phyloP scores from a whole-genome alignment of 208 protist genomes.

The Lotmaria passim region DNA sequence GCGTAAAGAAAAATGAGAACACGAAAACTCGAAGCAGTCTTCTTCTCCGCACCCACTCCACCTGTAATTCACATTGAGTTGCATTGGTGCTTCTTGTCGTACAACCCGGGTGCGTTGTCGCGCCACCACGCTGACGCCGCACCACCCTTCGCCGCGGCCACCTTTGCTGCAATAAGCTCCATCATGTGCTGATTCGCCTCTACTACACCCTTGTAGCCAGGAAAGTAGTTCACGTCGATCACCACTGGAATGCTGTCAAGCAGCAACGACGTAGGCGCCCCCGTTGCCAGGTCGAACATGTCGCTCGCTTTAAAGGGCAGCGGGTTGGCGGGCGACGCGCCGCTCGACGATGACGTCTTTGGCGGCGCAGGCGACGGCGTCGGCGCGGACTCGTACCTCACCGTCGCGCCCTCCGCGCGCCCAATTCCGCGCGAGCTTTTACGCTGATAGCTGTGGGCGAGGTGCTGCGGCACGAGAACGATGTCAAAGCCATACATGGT shows the following conservation, averaged over 20 bases:
- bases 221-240: conserved; percentile 91
- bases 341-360: not conserved
- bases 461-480: conserved; percentile 60
- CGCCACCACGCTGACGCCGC: not conserved
- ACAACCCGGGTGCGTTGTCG: not conserved
- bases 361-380: not conserved
- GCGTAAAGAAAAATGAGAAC: not conserved
- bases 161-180: conserved; percentile 38
- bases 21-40: no score
- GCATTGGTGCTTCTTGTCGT: conserved; percentile 18
- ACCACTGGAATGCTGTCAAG: conserved; percentile 58
- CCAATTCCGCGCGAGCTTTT: conserved; percentile 41
- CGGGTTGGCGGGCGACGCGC: conserved; percentile 1
- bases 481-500: conserved; percentile 86
- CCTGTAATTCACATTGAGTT: conserved; percentile 12
- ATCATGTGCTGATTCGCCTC: conserved; percentile 54
- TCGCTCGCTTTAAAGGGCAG: conserved; percentile 26
- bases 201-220: conserved; percentile 69
- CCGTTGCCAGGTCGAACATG: conserved; percentile 74
- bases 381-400: conserved; percentile 18
- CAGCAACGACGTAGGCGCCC: conserved; percentile 57
- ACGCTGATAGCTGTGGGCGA: conserved; percentile 37
- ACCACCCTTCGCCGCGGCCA: not conserved
- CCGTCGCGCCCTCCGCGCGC: conserved; percentile 20
- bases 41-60: no score